Conservation (phyloP, 1,284 basidiomycete species). For the Trichosporon inkin region DNA sequence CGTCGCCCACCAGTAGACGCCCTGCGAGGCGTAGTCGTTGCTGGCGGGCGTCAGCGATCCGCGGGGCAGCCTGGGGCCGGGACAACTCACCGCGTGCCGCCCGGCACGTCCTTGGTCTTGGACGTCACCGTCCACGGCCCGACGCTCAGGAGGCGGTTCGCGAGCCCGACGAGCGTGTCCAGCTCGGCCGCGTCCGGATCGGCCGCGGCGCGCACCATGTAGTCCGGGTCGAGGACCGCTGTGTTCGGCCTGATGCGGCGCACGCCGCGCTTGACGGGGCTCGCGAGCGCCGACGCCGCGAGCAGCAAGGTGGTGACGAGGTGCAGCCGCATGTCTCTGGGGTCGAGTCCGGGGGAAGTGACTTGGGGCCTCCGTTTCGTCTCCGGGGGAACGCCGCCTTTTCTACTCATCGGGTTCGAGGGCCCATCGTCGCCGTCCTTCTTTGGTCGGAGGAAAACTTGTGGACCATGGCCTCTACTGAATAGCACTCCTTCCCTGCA, state of each 20-base stretch:
- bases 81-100: constrained; percentile 9
- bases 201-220: constrained; percentile 3
- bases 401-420: too few species aligned
- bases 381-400: too few species aligned
- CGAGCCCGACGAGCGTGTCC: background rate
- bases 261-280: background rate
- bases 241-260: constrained; percentile 1
- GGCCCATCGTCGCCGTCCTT: too few species aligned
- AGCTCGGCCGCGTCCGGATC: background rate
- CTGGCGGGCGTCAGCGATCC: background rate
- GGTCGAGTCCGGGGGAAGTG: too few species aligned
- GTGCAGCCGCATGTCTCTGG: background rate
- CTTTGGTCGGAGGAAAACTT: too few species aligned
- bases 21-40: constrained; percentile 20
- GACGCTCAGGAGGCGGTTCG: background rate
- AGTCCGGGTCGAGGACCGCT: constrained; percentile 11
- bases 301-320: background rate
- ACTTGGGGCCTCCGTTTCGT: too few species aligned
- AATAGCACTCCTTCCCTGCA: too few species aligned
- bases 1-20: constrained; percentile 17
- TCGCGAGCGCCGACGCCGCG: background rate
- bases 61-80: too few species aligned
- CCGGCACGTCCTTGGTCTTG: constrained; percentile 14
- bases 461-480: too few species aligned
- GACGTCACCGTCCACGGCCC: constrained; percentile 14